These are phyloP conservation scores for Thermothielavioides terrestris DNA, from an alignment of 495 filamentous ascomycete genomes.

Conservation along the genomic window DNA sequence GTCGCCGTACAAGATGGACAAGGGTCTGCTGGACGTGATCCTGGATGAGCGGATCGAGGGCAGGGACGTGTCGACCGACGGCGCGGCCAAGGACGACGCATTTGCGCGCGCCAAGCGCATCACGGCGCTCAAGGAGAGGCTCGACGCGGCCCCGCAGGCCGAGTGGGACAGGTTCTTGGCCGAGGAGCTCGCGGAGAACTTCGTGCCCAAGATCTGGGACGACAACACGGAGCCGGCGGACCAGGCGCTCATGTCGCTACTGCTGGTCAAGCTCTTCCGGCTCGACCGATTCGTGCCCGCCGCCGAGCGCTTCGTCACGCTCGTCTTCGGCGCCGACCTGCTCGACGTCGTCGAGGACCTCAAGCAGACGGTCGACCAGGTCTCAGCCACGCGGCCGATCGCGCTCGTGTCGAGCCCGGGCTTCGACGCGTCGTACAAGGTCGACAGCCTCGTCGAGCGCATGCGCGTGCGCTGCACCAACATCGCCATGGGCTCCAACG, in stretches of 20 bases:
- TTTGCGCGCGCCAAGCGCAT: conserved; percentile 60
- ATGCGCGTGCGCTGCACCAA: conserved; percentile 77
- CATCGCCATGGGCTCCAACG: conserved; percentile 97
- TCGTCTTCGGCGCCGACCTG: conserved; percentile 77
- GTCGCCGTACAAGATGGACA: conserved; percentile 89
- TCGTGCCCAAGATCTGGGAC: conserved; percentile 71
- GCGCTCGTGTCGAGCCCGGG: conserved; percentile 88
- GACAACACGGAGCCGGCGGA: conserved; percentile 55
- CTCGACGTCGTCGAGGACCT: conserved; percentile 78
- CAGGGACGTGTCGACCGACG: conserved; percentile 64
- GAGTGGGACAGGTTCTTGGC: conserved; percentile 73
- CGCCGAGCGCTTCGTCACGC: conserved; percentile 80
- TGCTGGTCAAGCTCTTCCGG: conserved; percentile 89
- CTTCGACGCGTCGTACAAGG: conserved; percentile 98
- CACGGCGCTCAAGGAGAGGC: conserved; percentile 61
- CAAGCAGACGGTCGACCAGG: conserved; percentile 73
- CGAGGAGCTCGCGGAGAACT: conserved; percentile 83
- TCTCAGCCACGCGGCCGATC: conserved; percentile 76
- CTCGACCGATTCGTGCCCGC: conserved; percentile 90
- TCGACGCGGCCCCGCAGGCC: conserved; percentile 50
- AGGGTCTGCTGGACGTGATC: conserved; percentile 72
- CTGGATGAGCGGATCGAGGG: conserved; percentile 70
- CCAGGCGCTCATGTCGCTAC: conserved; percentile 69
- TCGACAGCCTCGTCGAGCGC: conserved; percentile 85
- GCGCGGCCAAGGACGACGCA: conserved; percentile 56